Evolutionary conservation across 2,329 filamentous ascomycete species (phyloP), one percentile per base, ranked within the genome.

Genomic region (Periconia digitata): DNA sequence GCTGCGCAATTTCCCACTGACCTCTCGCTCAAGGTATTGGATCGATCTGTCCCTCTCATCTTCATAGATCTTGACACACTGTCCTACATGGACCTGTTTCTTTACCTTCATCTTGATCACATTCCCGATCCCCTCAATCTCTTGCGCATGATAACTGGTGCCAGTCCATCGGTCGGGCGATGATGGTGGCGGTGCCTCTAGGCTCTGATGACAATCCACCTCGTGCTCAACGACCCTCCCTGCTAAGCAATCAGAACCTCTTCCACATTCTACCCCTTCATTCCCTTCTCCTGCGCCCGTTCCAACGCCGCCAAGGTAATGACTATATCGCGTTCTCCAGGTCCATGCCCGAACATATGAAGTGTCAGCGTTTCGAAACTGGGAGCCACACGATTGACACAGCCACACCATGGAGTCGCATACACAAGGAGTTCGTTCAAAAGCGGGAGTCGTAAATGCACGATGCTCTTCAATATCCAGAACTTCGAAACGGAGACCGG

Each of bases 51-150:
- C 65, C 17, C 59, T 56, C 53, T 72, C 84, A 7, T 79, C 90
- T 55, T 89, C 87, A 74, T 86, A 91, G 67, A 96, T 90, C 53
- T 87, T 87, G 12, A 96, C 92, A 53, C 87, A 90, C 4, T 87
- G 88, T 1, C 92, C 92, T 0, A 96, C 85, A 50, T 81, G 82
- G 6, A 95, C 84, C 74, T 90, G 86, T 62, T 86, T 86, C 61
- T 94, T 89, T n/a, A 88, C 79, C 73, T 92, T 95, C 52, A 86
- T 88, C 77, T 95, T 95, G 44, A 96, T 84, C 13, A 87, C 82
- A 0, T 92, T 92, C 10, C 92, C 92, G 38, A 96, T 89, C 2
- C 92, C 92, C 63, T 95, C 90, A 51, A 96, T 89, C 72, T 96
- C 92, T 64, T 96, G 91, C 36, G 89, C 80, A 47, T 85, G 80